Evolutionary conservation across 139 green algal species (phyloP), one percentile per base, ranked within the genome.

Genomic region (Chlorella vulgaris): DNA sequence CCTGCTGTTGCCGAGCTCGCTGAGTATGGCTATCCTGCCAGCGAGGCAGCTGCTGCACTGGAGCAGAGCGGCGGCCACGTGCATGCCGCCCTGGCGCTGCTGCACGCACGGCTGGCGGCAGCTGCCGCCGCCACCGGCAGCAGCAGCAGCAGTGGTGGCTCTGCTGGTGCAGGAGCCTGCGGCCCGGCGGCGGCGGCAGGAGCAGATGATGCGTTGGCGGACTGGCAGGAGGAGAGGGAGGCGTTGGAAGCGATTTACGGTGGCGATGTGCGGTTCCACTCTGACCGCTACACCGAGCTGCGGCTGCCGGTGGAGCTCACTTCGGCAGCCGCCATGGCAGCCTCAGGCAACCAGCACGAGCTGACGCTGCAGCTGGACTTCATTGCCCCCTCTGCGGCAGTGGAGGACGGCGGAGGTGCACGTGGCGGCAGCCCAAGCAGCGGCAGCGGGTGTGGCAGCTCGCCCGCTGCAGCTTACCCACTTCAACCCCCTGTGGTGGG

Each of bases 231-330:
- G 62, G 94, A 97, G 86, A 58, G 83, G 1, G 86, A 88, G 67
- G 94, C 91, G 38, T 76, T 97, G 53, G 83, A 90, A 39, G 91
- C 91, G 7, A 96, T 97, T 22, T 95, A 94, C 70, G 91, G 81
- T 0, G 80, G 88, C 10, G 81, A 91, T 33, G 69, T 85, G 50
- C 18, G 66, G 28, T 73, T 82, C 67, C 62, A 28, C 7, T 81
- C 71, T 4, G 33, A 78, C 3, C 33, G 19, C 10, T 29, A 33
- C 13, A 74, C 70, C 8, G 24, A 10, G 13, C 31, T 91, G 29
- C 38, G 10, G 55, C 69, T 86, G 40, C 43, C 35, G 5, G 66
- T 81, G 74, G 29, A 39, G 60, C 33, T 75, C 31, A 81, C 42
- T 24, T 71, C 61, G 21, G 77, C 55, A 15, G 60, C 81, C 21